Evolutionary conservation across 495 filamentous ascomycete genomes (phyloP), one percentile per base, ranked within the genome.

Genomic region (Aspergillus avenaceus): DNA sequence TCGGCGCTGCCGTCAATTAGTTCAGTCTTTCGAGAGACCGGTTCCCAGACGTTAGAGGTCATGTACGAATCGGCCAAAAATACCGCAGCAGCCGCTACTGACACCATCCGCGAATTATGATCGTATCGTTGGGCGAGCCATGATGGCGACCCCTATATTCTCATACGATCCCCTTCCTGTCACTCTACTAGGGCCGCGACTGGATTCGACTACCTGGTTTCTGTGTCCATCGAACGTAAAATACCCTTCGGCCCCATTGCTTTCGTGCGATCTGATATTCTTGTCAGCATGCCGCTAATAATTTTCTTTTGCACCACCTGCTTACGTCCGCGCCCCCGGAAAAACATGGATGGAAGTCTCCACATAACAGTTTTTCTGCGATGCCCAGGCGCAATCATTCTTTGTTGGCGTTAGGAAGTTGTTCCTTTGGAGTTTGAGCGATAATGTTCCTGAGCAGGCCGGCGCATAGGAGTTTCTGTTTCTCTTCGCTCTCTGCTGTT

Each of bases 21-120:
- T 38, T 70, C 73, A 0, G 70, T 71, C 2, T 66, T 73, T 27
- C 61, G 65, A 0, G 71, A 73, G 18, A 55, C 41, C 14, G 66
- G 64, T 19, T 70, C 71, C 0, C 61, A 63, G 49, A 58, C 51
- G 4, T 49, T 74, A 11, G 70, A 65, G 8, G 58, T 71, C n/a
- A 62, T 74, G 42, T 73, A 69, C 54, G 71, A 75, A 43, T 69
- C 72, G 9, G 66, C 66, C 9, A 71, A 74, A 58, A 67, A 62
- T 18, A 58, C 66, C 6, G 73, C 66, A 16, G 63, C 68, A 12
- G 62, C 67, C 8, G 61, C 62, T 5, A 66, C 60, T 25, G 53
- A 62, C 24, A 54, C 59, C n/a, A 54, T 74, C n/a, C 63, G 54
- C 4, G 73, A 73, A 50, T 53, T 76, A 49, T 73, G 52, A 73